Conservation (phyloP, 495 filamentous ascomycete species). For the Podospora anserina region DNA sequence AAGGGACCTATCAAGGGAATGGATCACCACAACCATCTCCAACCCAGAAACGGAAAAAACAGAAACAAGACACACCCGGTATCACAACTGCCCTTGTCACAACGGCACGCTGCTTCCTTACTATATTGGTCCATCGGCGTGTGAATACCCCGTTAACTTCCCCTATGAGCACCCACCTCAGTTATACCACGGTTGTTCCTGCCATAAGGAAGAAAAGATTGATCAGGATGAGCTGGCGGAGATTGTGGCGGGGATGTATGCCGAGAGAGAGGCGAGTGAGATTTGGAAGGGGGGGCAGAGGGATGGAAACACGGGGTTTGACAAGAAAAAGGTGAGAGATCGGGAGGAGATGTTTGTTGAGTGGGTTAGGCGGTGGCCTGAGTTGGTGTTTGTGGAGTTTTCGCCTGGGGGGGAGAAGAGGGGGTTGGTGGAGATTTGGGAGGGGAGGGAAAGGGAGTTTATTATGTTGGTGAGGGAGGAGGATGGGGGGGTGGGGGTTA, state of each 20-base stretch:
- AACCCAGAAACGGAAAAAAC: not conserved
- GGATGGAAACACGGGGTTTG: not conserved
- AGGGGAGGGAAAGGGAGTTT: not conserved
- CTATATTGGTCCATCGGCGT: constrained; percentile 10
- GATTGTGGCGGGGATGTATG: constrained; percentile 7
- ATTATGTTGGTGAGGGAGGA: not conserved
- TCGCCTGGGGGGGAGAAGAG: not conserved
- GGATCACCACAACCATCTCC: not conserved
- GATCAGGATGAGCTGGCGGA: constrained; percentile 18
- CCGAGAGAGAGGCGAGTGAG: constrained; percentile 1
- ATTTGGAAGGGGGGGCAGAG: not conserved
- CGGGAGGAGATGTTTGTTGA: not conserved
- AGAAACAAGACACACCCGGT: not conserved
- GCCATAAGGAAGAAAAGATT: constrained; percentile 12
- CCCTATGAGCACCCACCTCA: constrained; percentile 19
- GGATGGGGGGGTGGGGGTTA: not conserved
- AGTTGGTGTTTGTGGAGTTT: not conserved
- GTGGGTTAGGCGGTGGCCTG: constrained; percentile 11
- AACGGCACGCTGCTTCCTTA: not conserved
- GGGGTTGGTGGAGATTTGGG: not conserved
- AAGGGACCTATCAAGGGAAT: too few relatives aligned
- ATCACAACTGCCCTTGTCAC: constrained; percentile 27
- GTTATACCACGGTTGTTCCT: constrained; percentile 13
- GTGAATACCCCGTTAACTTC: constrained; percentile 8
- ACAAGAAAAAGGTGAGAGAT: not conserved